Conservation (phyloP, 768 basidiomycete species). For the Termitomyces sp. region DNA sequence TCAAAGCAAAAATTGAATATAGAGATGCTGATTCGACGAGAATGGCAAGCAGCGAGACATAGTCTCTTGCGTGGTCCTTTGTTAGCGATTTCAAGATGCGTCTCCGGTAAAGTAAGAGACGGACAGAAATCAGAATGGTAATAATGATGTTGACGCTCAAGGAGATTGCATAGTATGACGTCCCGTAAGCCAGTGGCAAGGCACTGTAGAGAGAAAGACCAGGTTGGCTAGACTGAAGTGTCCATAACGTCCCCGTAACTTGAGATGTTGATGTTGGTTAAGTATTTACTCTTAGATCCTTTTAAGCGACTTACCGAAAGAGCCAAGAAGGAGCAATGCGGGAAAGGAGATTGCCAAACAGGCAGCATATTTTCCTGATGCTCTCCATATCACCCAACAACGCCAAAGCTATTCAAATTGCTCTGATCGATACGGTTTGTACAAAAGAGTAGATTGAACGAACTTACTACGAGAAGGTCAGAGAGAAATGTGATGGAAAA, state of each 20-base stretch:
- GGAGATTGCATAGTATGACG: slow-evolving; percentile 35
- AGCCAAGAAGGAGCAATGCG: slow-evolving; percentile 30
- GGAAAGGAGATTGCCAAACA: slow-evolving; percentile 34
- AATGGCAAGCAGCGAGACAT: slow-evolving; percentile 33
- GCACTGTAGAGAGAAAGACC: slow-evolving; percentile 36
- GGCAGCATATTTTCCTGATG: slow-evolving; percentile 29
- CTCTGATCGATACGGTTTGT: background rate
- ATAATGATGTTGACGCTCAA: slow-evolving; percentile 38
- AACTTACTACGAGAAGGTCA: slow-evolving; percentile 38
- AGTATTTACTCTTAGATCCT: background rate
- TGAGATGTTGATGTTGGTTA: background rate
- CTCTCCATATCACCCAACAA: slow-evolving; percentile 44
- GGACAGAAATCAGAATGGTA: slow-evolving; percentile 33
- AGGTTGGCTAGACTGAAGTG: slow-evolving; percentile 38
- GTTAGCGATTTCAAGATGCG: slow-evolving; percentile 26
- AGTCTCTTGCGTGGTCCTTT: slow-evolving; percentile 29
- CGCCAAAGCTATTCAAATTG: slow-evolving; percentile 36
- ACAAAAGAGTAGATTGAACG: background rate
- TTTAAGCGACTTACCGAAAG: slow-evolving; percentile 32
- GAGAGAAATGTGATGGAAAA: slow-evolving; percentile 36
- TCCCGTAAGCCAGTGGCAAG: slow-evolving; percentile 32
- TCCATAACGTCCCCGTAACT: slow-evolving; percentile 42
- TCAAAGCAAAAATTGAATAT: slow-evolving; percentile 36
- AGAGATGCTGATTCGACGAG: slow-evolving; percentile 43
- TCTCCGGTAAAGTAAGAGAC: slow-evolving; percentile 32